Evolutionary conservation across 139 green algal species (phyloP).

Genomic region (Closterium sp.): DNA sequence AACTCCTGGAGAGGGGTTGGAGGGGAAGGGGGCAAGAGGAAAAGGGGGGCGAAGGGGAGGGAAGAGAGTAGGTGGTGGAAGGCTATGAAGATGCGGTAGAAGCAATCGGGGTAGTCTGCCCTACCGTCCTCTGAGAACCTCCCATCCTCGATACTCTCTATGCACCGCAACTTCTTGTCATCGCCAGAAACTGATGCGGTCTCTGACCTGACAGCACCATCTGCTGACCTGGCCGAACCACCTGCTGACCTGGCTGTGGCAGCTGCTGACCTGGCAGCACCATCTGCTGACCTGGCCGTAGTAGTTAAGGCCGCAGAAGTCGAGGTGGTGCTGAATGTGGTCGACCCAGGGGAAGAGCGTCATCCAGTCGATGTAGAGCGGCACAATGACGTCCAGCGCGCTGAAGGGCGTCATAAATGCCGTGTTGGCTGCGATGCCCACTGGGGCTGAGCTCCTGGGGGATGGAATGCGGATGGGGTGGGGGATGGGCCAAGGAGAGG

Average conservation of each 20-base stretch:
- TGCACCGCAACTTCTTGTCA: too few relatives aligned
- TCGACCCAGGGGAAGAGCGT: conserved; percentile 38
- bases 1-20: background rate
- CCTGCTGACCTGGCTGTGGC: background rate
- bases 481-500: too few relatives aligned
- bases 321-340: conserved; percentile 41
- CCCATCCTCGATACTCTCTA: too few relatives aligned
- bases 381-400: background rate
- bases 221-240: conserved; percentile 44
- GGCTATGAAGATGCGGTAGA: conserved; percentile 33
- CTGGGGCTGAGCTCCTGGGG: background rate
- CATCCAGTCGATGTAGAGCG: conserved; percentile 2
- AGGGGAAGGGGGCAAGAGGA: too few relatives aligned
- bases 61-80: background rate
- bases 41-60: background rate
- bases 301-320: conserved; percentile 54
- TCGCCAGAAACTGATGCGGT: too few relatives aligned
- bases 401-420: conserved; percentile 5
- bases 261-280: background rate
- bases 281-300: conserved; percentile 45
- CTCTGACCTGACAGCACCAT: background rate
- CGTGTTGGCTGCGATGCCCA: conserved; percentile 41
- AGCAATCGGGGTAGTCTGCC: conserved; percentile 33
- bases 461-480: too few relatives aligned
- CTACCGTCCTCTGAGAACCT: too few relatives aligned